These are phyloP conservation scores for Pneumocystis canis DNA, from an alignment of 1,139 yeast genomes.

Conservation along the genomic window DNA sequence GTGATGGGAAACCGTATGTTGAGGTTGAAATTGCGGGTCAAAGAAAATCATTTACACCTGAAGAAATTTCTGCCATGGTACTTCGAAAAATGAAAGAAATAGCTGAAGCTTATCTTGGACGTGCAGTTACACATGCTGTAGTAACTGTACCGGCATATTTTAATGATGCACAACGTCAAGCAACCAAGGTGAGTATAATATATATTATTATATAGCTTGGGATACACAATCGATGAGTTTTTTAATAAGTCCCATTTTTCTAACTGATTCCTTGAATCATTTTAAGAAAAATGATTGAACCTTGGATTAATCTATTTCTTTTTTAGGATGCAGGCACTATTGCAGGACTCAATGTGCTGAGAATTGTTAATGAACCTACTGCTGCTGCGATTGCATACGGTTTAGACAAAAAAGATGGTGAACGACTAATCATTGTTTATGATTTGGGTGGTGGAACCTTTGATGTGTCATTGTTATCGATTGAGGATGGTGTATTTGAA, in stretches of 20 bases:
- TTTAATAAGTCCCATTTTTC: too few species aligned
- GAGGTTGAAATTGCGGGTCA: constrained; percentile 55
- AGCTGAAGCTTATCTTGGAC: constrained; percentile 83
- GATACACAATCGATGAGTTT: too few species aligned
- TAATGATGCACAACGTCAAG: constrained; percentile 97
- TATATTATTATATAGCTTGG: neutral
- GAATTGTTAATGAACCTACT: constrained; percentile 95
- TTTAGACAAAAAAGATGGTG: constrained; percentile 71
- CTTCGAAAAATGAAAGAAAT: constrained; percentile 83
- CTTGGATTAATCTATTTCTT: neutral
- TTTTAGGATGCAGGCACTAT: constrained; percentile 72
- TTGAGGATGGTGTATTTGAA: constrained; percentile 89
- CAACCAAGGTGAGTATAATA: constrained; percentile 42
- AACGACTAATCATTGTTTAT: constrained; percentile 69
- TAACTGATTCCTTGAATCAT: neutral
- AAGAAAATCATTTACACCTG: constrained; percentile 64
- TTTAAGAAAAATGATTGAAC: neutral
- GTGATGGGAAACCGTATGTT: constrained; percentile 68
- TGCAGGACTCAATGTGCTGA: constrained; percentile 85
- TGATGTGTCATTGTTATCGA: constrained; percentile 76
- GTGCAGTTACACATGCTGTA: constrained; percentile 82
- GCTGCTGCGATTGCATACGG: constrained; percentile 99
- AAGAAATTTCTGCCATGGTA: constrained; percentile 85
- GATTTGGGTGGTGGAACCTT: constrained; percentile 94
- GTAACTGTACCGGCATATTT: constrained; percentile 96